Evolutionary conservation across 495 filamentous ascomycete species (phyloP).

Genomic region (Xylaria scruposa): DNA sequence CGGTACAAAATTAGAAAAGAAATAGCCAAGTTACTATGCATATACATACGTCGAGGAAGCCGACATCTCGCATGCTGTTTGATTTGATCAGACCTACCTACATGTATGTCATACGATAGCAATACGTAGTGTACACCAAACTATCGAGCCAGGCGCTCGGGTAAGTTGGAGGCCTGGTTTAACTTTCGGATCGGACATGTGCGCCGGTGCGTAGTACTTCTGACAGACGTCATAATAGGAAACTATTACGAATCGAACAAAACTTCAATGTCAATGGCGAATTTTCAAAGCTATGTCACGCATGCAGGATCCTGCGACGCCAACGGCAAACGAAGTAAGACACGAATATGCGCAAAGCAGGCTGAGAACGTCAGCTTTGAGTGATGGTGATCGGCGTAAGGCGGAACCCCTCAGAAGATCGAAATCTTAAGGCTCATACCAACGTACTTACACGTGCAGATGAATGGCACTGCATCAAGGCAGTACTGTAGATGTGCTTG

Average conservation of each 20-base stretch:
- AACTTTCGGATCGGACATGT: neutral
- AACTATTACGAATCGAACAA: neutral
- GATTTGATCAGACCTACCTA: neutral
- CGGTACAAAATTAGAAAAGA: neutral
- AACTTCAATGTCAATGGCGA: neutral
- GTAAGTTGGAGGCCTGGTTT: neutral
- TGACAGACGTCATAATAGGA: neutral
- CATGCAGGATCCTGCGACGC: constrained; percentile 4
- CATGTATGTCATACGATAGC: neutral
- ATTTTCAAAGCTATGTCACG: neutral
- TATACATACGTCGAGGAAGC: neutral
- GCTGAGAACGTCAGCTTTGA: constrained; percentile 6
- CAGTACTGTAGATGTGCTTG: neutral
- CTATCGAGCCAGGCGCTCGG: neutral
- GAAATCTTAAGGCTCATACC: neutral
- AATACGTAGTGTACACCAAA: neutral
- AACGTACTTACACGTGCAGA: neutral
- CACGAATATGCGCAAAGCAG: neutral
- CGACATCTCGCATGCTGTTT: neutral
- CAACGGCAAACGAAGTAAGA: neutral
- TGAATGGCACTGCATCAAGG: neutral
- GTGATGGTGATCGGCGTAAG: constrained; percentile 16
- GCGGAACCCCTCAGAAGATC: neutral
- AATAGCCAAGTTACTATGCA: neutral
- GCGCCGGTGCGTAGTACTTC: neutral